Evolutionary conservation across 2,329 filamentous ascomycete genomes (phyloP).

Genomic region (Diaporthe sp.): DNA sequence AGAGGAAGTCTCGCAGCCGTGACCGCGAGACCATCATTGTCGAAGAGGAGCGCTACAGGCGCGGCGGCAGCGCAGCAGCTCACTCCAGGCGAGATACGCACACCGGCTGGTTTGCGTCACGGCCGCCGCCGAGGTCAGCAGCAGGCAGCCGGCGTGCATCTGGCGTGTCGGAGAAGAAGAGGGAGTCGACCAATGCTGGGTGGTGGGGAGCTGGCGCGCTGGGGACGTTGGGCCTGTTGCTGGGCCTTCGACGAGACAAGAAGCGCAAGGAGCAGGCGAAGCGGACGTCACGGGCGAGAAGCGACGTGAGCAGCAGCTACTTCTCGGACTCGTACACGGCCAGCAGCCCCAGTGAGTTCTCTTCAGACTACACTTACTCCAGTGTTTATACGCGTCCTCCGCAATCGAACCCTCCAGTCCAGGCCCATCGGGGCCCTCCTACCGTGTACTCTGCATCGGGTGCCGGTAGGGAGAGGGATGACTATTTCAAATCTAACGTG

Average conservation of each 20-base stretch:
- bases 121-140: constrained; percentile 56
- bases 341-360: constrained; percentile 65
- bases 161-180: constrained; percentile 59
- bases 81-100: constrained; percentile 55
- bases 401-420: constrained; percentile 32
- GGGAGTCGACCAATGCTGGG: constrained; percentile 59
- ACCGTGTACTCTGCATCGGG: constrained; percentile 29
- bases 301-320: constrained; percentile 64
- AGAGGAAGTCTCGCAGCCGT: constrained; percentile 54
- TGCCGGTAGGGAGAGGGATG: constrained; percentile 36
- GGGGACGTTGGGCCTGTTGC: constrained; percentile 65
- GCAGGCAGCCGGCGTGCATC: constrained; percentile 55
- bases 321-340: constrained; percentile 68
- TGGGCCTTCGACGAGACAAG: constrained; percentile 66
- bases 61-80: constrained; percentile 59
- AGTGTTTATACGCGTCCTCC: constrained; percentile 38
- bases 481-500: constrained; percentile 41
- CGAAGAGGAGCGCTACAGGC: constrained; percentile 74
- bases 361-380: constrained; percentile 39
- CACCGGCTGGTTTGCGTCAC: constrained; percentile 36
- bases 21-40: constrained; percentile 60
- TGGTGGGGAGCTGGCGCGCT: constrained; percentile 68
- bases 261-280: constrained; percentile 58
- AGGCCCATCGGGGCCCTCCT: constrained; percentile 27
- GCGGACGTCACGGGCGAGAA: constrained; percentile 50